Conservation (phyloP, 164 flowering plant species). For the Chloranthus sessilifolius region DNA sequence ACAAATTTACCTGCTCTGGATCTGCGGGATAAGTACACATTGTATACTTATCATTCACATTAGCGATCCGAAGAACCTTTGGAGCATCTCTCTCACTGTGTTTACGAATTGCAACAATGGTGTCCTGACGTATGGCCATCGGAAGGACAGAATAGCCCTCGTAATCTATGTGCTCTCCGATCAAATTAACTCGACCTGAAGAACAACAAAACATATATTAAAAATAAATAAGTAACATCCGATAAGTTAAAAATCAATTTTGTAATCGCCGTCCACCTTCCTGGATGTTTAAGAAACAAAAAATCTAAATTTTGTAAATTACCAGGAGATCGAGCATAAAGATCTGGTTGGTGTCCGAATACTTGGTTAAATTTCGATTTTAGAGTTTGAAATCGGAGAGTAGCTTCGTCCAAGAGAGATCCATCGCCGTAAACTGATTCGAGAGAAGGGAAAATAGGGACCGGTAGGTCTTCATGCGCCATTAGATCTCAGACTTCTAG, state of each 20-base stretch:
- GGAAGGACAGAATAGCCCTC: conserved; percentile 98
- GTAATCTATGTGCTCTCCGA: conserved; percentile 95
- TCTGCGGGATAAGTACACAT: conserved; percentile 85
- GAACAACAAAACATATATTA: neutral
- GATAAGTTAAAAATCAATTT: too few relatives aligned
- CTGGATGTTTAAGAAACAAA: too few relatives aligned
- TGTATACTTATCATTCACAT: conserved; percentile 68
- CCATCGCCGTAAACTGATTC: conserved; percentile 82
- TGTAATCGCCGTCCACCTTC: too few relatives aligned
- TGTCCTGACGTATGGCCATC: conserved; percentile 93
- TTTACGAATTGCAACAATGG: conserved; percentile 78
- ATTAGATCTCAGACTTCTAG: too few relatives aligned
- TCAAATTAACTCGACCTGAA: conserved; percentile 92
- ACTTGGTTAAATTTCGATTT: conserved; percentile 57
- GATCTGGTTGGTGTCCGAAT: conserved; percentile 58
- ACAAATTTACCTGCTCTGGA: conserved; percentile 56
- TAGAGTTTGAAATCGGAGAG: conserved; percentile 52
- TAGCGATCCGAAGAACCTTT: conserved; percentile 59
- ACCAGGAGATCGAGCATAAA: conserved; percentile 96
- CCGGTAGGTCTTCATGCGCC: conserved; percentile 66
- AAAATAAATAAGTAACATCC: neutral
- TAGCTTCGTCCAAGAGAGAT: conserved; percentile 71
- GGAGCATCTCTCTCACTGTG: conserved; percentile 30
- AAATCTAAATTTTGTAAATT: too few relatives aligned
- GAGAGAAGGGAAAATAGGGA: conserved; percentile 54